Evolutionary conservation across 1,139 yeast species (phyloP).

Genomic region (Hansenula lynferdii): DNA sequence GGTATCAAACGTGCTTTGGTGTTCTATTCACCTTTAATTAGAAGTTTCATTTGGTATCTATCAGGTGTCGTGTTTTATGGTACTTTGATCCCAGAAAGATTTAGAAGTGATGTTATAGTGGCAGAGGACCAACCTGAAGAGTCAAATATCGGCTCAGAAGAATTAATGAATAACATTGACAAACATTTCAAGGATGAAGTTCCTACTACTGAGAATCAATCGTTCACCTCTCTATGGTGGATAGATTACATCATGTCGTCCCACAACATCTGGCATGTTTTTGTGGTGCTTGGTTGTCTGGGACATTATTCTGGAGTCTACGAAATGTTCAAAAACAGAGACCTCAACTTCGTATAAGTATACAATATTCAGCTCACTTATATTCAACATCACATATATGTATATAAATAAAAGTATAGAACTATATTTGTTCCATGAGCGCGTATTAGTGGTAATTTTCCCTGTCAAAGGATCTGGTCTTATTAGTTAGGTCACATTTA

Average conservation of each 20-base stretch:
- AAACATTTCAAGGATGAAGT: slow-evolving; percentile 56
- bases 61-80: slow-evolving; percentile 88
- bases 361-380: too few relatives aligned
- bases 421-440: too few relatives aligned
- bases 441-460: too few relatives aligned
- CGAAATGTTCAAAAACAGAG: slow-evolving; percentile 46
- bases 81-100: slow-evolving; percentile 83
- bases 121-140: slow-evolving; percentile 30
- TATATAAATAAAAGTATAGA: too few relatives aligned
- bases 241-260: slow-evolving; percentile 70
- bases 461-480: too few relatives aligned
- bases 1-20: slow-evolving; percentile 48
- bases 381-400: neutral
- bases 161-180: slow-evolving; percentile 25
- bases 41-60: slow-evolving; percentile 69
- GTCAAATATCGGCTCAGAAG: slow-evolving; percentile 24
- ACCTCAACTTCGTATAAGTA: slow-evolving; percentile 8
- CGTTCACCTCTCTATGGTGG: slow-evolving; percentile 76
- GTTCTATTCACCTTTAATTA: slow-evolving; percentile 58
- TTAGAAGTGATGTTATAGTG: slow-evolving; percentile 54
- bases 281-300: slow-evolving; percentile 80
- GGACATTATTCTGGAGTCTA: slow-evolving; percentile 81
- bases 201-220: slow-evolving; percentile 36
- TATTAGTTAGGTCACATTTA: too few relatives aligned
- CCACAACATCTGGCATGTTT: slow-evolving; percentile 92